Percentiles rank a stretch among this genome's conserved stretches.
Conservation (phyloP, 495 filamentous ascomycete genomes). For the Neurospora sublineolata region DNA sequence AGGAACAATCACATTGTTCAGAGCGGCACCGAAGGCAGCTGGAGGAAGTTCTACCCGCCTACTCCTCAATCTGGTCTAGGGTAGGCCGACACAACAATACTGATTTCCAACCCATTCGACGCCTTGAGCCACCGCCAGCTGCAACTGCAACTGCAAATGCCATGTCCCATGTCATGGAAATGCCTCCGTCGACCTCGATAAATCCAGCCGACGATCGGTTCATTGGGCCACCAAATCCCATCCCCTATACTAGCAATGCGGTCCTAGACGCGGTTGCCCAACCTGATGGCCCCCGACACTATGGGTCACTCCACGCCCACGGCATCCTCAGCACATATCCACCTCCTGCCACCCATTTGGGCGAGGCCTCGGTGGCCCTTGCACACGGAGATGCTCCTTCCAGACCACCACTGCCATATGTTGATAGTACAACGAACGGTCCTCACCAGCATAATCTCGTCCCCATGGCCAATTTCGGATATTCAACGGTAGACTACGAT, state of each 20-base stretch:
- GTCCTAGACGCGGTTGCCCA: background rate
- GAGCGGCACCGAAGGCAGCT: background rate
- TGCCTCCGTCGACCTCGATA: background rate
- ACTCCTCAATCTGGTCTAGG: background rate
- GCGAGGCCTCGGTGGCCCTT: background rate
- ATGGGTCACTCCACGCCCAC: background rate
- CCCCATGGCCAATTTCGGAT: background rate
- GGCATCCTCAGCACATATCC: background rate
- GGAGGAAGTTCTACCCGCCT: background rate
- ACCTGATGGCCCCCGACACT: background rate
- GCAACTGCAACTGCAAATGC: background rate
- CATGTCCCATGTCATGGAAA: background rate
- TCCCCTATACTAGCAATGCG: background rate
- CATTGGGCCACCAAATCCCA: background rate
- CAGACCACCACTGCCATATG: background rate
- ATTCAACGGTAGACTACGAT: constrained; percentile 35
- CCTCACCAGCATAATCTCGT: background rate
- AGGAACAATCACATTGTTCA: background rate
- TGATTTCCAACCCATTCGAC: background rate
- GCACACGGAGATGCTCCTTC: background rate
- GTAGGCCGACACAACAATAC: background rate
- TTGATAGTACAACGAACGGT: background rate
- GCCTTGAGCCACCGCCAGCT: background rate
- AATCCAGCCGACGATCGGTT: background rate
- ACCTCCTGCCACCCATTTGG: background rate